Evolutionary conservation across 2,329 filamentous ascomycete genomes (phyloP), one percentile per base, ranked within the genome.

Genomic region (Colletotrichum plurivorum): DNA sequence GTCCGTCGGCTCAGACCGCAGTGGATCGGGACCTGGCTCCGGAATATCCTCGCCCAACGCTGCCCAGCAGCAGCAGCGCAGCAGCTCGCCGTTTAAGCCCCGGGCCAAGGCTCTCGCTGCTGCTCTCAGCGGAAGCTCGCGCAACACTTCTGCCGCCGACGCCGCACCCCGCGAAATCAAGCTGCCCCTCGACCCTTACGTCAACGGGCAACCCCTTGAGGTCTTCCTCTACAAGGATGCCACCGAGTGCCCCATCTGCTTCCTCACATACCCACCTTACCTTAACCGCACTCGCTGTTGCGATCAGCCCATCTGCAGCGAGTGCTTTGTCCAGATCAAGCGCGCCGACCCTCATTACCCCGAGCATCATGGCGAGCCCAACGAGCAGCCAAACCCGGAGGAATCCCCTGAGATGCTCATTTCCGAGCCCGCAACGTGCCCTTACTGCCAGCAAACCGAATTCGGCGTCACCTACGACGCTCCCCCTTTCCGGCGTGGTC

Each of bases 261-360:
- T 98, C 78, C 85, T 98, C 61, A 97, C 94, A 74, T 99, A 98
- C 73, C 96, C 96, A 0, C 94, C 94, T 4, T 97, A 97, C 77
- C 86, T 99, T 36, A 99, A 99, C 81, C 92, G 91, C 73, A 99
- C 96, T 0, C 88, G 96, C 73, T 99, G 96, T 78, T 99, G 96
- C 79, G 94, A 97, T 75, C 96, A 99, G 78, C 87, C 93, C 6
- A 98, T 99, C 71, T 99, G 96, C 82, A 98, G 95, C 49, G 96
- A 99, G 82, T 99, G 96, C 79, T 99, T 99, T 76, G 96, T 99
- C 4, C 96, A 99, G 79, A 99, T 99, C 78, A 98, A 98, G 79
- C 90, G 96, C 49, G 91, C 94, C 4, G 95, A 99, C 72, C 95
- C 94, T 10, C 94, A 98, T 78, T 90, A 94, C 46, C 94, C 94